These are phyloP conservation scores for Chrysanthemum lavandulifolium DNA, from an alignment of 129 eudicot species.

Conservation along the genomic window DNA sequence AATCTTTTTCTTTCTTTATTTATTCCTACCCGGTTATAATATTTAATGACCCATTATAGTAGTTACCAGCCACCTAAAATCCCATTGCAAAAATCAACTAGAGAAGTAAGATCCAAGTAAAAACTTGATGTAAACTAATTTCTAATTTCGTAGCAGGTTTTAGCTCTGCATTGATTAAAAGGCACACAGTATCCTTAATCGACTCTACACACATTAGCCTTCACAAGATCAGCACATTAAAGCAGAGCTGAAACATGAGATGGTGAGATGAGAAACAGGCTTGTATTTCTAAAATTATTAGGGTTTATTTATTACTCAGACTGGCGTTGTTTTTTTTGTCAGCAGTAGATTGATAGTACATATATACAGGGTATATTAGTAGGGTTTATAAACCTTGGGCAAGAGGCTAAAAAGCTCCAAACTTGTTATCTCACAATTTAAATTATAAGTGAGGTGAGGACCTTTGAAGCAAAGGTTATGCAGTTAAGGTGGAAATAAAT, in stretches of 20 bases:
- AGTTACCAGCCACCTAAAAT: conserved; percentile 1
- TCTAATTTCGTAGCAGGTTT: conserved; percentile 3
- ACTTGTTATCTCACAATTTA: conserved; percentile 10
- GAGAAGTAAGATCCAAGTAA: conserved; percentile 8
- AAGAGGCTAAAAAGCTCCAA: conserved; percentile 1
- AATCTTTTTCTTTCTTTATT: too few relatives aligned
- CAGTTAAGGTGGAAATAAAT: not conserved
- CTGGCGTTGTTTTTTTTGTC: not conserved
- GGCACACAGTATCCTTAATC: not conserved
- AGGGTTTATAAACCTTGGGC: conserved; percentile 9
- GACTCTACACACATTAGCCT: conserved; percentile 1
- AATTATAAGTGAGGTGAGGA: not conserved
- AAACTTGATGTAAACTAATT: conserved; percentile 10
- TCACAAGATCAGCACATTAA: conserved; percentile 11
- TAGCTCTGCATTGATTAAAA: not conserved
- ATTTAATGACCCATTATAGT: not conserved
- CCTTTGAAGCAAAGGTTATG: not conserved
- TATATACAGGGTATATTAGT: not conserved
- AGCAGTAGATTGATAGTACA: not conserved
- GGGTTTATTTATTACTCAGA: not conserved
- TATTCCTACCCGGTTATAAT: not conserved
- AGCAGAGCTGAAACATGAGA: not conserved
- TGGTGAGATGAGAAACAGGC: not conserved
- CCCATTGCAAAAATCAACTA: not conserved
- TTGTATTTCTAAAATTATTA: not conserved